Percentiles rank a stretch among this genome's conserved stretches.
These are phyloP conservation scores for Hemileccinum rubropunctum DNA, from an alignment of 768 basidiomycete species.

Conservation along the genomic window DNA sequence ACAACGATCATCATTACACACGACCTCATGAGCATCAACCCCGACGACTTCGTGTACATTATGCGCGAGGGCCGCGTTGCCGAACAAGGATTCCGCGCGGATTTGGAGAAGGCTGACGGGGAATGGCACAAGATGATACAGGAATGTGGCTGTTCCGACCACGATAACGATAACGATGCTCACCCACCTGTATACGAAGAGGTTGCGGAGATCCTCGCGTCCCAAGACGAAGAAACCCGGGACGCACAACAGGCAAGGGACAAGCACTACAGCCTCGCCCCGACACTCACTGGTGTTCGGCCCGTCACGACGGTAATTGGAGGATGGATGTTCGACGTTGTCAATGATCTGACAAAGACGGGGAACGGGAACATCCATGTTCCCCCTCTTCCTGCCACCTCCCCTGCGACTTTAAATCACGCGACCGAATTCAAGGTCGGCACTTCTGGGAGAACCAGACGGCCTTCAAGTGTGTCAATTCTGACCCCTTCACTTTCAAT, in stretches of 20 bases:
- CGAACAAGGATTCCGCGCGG: constrained; percentile 84
- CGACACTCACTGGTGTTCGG: constrained; percentile 38
- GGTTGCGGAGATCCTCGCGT: constrained; percentile 47
- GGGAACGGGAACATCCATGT: not conserved
- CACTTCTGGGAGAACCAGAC: constrained; percentile 15
- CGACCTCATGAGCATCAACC: constrained; percentile 79
- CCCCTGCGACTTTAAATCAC: constrained; percentile 18
- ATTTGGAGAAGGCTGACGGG: constrained; percentile 63
- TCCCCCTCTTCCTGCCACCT: constrained; percentile 21
- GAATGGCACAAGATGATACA: constrained; percentile 72
- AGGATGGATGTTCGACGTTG: constrained; percentile 85
- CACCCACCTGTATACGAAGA: constrained; percentile 34
- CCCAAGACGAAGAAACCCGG: constrained; percentile 40
- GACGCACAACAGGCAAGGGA: constrained; percentile 23
- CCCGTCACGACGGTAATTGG: constrained; percentile 53
- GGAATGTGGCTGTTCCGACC: constrained; percentile 56
- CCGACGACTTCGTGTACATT: constrained; percentile 87
- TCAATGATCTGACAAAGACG: constrained; percentile 57
- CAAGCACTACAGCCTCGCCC: constrained; percentile 44
- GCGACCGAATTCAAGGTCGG: constrained; percentile 21
- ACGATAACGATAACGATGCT: constrained; percentile 33
- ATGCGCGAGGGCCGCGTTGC: constrained; percentile 77
- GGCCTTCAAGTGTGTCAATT: constrained; percentile 37
- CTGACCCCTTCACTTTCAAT: constrained; percentile 30
- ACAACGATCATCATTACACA: constrained; percentile 74